Percentiles rank a stretch among this genome's conserved stretches.
These are phyloP conservation scores for Fraxinus albicans DNA, from an alignment of 305 asterid species.

Conservation along the genomic window DNA sequence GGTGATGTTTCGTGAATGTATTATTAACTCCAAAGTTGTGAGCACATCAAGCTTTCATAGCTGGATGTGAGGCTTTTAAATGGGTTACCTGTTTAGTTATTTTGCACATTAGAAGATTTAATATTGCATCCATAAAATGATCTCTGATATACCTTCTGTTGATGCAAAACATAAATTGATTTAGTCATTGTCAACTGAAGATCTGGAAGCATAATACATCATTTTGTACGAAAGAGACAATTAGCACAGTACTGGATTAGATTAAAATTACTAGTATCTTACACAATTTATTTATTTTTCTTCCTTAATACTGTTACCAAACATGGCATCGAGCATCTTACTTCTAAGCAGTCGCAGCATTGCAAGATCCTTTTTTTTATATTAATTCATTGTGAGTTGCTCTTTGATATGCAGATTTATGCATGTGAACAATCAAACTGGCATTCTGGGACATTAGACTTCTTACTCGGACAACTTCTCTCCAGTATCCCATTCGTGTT, in stretches of 20 bases:
- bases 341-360: not conserved
- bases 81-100: not conserved
- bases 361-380: not conserved
- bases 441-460: constrained; percentile 78
- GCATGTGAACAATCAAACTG: constrained; percentile 59
- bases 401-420: constrained; percentile 45
- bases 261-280: not conserved
- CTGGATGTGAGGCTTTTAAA: not conserved
- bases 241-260: not conserved
- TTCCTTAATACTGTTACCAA: not conserved
- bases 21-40: not conserved
- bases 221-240: not conserved
- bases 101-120: not conserved
- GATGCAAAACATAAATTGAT: not conserved
- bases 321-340: not conserved
- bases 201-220: not conserved
- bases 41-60: not conserved
- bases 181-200: not conserved
- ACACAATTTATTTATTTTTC: not conserved
- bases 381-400: not conserved
- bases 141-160: not conserved
- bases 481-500: constrained; percentile 88
- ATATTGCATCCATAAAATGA: not conserved
- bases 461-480: constrained; percentile 67
- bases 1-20: not conserved